A percentile compares a stretch with the other conserved stretches of the same genome.
Evolutionary conservation across 1,284 basidiomycete genomes (phyloP).

Genomic region (Ustilago xerochloae): DNA sequence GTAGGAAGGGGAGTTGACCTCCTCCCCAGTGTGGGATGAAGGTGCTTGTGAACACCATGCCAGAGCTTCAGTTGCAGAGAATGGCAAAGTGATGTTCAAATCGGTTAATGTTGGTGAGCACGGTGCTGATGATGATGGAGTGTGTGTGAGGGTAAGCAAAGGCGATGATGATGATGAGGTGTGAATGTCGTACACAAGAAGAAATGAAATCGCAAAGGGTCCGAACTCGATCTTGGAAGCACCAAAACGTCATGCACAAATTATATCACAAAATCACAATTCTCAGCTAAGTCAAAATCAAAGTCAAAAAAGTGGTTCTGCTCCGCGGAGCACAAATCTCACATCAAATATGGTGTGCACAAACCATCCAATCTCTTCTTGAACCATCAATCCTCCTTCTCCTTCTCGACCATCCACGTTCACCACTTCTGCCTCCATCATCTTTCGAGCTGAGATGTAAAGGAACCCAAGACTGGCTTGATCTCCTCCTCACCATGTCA

Average conservation of each 20-base stretch:
- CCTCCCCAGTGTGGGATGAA: slow-evolving; percentile 32
- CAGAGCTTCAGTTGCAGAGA: not conserved
- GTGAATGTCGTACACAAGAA: not conserved
- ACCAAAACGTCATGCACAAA: too few relatives aligned
- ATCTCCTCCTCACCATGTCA: too few relatives aligned
- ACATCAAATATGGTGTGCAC: slow-evolving; percentile 1
- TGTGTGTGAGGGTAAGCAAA: not conserved
- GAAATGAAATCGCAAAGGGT: slow-evolving; percentile 1
- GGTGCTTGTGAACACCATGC: slow-evolving; percentile 15
- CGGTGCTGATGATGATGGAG: not conserved
- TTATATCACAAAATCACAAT: slow-evolving; percentile 7
- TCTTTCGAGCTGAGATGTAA: too few relatives aligned
- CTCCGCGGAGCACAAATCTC: not conserved
- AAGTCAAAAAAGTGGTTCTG: not conserved
- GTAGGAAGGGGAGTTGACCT: not conserved
- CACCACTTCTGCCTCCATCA: too few relatives aligned
- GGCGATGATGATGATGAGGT: not conserved
- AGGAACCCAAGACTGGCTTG: too few relatives aligned
- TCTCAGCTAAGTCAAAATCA: not conserved
- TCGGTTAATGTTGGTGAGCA: not conserved
- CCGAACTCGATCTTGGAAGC: not conserved
- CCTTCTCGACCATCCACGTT: not conserved
- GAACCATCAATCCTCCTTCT: not conserved
- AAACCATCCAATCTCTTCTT: too few relatives aligned
- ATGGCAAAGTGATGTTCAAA: too few relatives aligned